These are phyloP conservation scores for Lachnellula hyalina DNA, from an alignment of 2,329 filamentous ascomycete genomes.

Conservation along the genomic window DNA sequence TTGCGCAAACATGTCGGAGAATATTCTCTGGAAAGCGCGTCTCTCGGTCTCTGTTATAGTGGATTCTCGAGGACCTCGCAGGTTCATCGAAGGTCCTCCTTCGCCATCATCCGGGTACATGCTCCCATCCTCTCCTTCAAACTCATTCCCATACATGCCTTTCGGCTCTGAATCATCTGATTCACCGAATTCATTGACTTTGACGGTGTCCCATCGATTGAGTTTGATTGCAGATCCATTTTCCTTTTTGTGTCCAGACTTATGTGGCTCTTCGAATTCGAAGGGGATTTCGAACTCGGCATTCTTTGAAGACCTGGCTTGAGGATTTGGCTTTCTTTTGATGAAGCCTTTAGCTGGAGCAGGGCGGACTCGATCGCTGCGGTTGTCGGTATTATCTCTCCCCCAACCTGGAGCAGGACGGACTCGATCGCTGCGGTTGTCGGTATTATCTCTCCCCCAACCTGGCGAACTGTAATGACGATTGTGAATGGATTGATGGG, in stretches of 20 bases:
- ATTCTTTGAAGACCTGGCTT: neutral
- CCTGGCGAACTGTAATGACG: neutral
- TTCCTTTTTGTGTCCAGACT: neutral
- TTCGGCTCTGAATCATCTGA: conserved; percentile 1
- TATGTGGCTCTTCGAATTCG: neutral
- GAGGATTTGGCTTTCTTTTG: neutral
- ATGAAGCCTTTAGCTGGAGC: neutral
- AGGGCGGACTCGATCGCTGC: neutral
- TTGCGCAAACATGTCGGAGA: conserved; percentile 49
- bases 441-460: too few relatives aligned
- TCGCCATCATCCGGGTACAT: conserved; percentile 12
- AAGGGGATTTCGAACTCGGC: neutral
- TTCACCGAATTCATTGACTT: conserved; percentile 9
- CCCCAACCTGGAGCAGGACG: too few relatives aligned
- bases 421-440: neutral
- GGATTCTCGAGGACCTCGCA: conserved; percentile 29
- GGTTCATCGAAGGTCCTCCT: conserved; percentile 16
- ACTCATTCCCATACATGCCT: neutral
- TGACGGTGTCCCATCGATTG: neutral
- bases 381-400: too few relatives aligned
- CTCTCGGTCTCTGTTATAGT: conserved; percentile 55
- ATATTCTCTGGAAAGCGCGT: conserved; percentile 47
- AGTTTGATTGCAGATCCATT: neutral
- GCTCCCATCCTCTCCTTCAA: conserved; percentile 10
- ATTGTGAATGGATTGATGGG: neutral